Base-by-base conservation (phyloP, 2,329 filamentous ascomycete genomes). In the Cyanodermella asteris region DNA sequence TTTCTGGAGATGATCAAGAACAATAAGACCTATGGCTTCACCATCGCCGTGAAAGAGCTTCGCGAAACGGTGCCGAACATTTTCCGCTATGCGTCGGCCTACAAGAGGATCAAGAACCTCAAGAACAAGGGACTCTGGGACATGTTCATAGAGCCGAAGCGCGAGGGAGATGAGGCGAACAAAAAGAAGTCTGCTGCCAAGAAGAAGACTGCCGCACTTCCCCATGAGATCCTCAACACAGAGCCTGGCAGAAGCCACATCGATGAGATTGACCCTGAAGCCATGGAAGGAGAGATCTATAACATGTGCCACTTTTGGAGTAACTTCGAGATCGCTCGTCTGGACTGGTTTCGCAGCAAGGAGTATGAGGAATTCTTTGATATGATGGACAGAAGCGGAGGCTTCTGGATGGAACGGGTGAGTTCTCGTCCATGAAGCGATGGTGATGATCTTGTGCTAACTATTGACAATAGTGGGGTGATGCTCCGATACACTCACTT, bases 251-350 rank as follows among this genome's bases (percentile, higher is more conserved):
- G 62, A 27, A 69, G 71, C 33, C 63, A 63, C 17, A 53, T 80
- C n/a, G 70, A 73, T 16, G 70, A 87, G 20, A 75, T 93, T 28
- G 80, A 94, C 42, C 71, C 74, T 0, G 82, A 94, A 43, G 66
- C 72, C 20, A 97, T 97, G 87, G 84, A 94, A 45, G 80, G 81
- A 34, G 87, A 97, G 49, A 77, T 72, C 40, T 97, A 97, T 61
- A 97, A 97, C 55, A 97, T 97, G 87, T 97, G 87, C 48, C 87
- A 97, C 57, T 97, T 93, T 59, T 97, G 87, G 87, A 91, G 81
- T 49, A 97, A 97, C 49, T 97, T 97, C 38, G 87, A 97, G 51
- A 97, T 97, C 53, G 87, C 87, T 9, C 70, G 72, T 31, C 64
- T 97, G 32, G 74, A 78, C 53, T 97, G 81, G 69, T 94, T 94